These are phyloP conservation scores for Colletotrichum godetiae DNA, from an alignment of 2,329 filamentous ascomycete genomes.

Conservation along the genomic window DNA sequence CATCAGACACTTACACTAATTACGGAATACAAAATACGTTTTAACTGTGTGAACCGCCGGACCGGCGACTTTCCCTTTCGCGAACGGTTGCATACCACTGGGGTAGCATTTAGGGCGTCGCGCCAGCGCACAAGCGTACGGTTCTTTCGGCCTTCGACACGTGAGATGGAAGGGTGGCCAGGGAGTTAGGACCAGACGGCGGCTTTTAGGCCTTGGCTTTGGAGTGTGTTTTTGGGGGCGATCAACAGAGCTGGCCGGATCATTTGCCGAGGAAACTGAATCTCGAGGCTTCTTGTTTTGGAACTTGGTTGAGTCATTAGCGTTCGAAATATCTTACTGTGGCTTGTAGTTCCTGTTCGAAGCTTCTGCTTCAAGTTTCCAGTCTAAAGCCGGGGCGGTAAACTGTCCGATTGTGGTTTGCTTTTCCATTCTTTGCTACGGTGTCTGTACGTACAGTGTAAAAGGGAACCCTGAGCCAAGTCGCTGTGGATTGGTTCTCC, in stretches of 20 bases:
- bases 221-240: background rate
- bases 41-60: background rate
- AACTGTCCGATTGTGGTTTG: background rate
- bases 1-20: too few relatives aligned
- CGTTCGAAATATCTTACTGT: background rate
- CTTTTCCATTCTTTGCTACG: background rate
- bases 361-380: too few relatives aligned
- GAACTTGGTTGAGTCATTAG: background rate
- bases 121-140: constrained; percentile 16
- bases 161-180: constrained; percentile 15
- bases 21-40: too few relatives aligned
- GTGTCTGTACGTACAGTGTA: too few relatives aligned
- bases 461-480: too few relatives aligned
- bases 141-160: constrained; percentile 9
- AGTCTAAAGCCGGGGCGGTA: background rate
- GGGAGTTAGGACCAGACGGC: background rate
- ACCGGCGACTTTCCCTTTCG: background rate
- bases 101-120: background rate
- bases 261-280: background rate
- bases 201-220: background rate
- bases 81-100: background rate
- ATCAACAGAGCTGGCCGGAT: background rate
- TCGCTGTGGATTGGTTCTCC: too few relatives aligned
- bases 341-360: background rate
- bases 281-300: background rate